Base-by-base conservation (phyloP, 75 land plant genomes). In the Adiantum capillusveneris region DNA sequence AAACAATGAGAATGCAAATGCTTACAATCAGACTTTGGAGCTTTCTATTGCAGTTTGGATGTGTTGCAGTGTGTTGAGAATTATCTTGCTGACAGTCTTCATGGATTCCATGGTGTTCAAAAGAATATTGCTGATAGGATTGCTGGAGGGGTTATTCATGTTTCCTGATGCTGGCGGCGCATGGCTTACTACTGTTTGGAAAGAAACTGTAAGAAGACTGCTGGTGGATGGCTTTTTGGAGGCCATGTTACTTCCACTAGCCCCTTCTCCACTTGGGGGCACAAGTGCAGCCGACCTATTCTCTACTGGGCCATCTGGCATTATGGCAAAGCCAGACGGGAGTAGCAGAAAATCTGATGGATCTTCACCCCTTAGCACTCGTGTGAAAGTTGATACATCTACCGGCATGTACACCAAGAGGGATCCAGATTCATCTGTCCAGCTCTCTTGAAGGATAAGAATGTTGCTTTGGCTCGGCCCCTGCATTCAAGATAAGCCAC, bases 361-460 rank as follows among this genome's bases (percentile, higher is more conserved):
- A 42, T 85, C 86, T 44, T 79, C 83, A 25, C 86, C 85, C 26
- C 70, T 68, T 86, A 88, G 77, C 31, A 79, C 85, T 5, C 70
- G 66, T 57, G 83, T 79, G 36, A 88, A 56, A 0, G 85, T 65
- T 36, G 84, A 69, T 14, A 88, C 73, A 53, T 85, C 86, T 29
- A 88, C 59, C 13, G 89, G 84, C 31, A 83, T 49, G 66, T 77
- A 85, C 1, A 85, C 89, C 1, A 88, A 62, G 11, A 82, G 68
- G 67, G 86, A 81, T 16, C 78, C 83, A 1, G 83, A 71, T 2
- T 73, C 64, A 58, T 88, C 89, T 1, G 80, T 85, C 75, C 89
- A 82, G 60, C 89, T 85, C 73, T 88, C 94, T 56, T 88, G 94
- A 37, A 88, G 68, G 62, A 88, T 70, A 18, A 88, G 77, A 71